Evolutionary conservation across 805 yeast species (phyloP), one percentile per base, ranked within the genome.

Genomic region (Wickerhamiella kurtzmanii): DNA sequence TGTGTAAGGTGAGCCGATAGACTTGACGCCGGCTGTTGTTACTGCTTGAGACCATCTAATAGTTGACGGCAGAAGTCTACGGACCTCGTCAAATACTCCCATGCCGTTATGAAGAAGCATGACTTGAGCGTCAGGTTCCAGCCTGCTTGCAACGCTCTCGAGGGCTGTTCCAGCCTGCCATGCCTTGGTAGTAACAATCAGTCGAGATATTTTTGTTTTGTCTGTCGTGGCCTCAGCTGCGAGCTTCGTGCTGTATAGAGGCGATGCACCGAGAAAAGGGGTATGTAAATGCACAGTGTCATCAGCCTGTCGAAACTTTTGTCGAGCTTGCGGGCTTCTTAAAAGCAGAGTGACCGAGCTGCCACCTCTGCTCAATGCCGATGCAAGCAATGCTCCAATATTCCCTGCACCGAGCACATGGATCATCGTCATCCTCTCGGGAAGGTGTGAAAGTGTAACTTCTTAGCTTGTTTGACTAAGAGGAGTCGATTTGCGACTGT

Each of bases 81-180:
- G 60, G 9, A 85, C 55, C 48, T 71, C 69, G 11, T 73, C 82
- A 4, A 72, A 60, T 38, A 76, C 69, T 8, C 97, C 97, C 69
- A 87, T 71, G 1, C 87, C 98, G 61, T 92, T 85, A 47, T 85
- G 97, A n/a, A 88, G 55, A 19, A 88, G 61, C 41, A 88, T 53
- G 2, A 87, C 61, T 48, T 76, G 77, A 1, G 88, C 72, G 2
- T 65, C 58, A 2, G 65, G 58, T 22, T 64, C 61, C 22, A 89
- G 69, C 46, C 64, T 64, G 1, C 72, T 69, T 18, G 76, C 50
- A 45, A 77, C 68, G 2, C 81, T 80, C 32, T 56, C 58, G 16
- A 88, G 50, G 0, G 96, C 94, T 2, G 62, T 60, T 19, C 70
- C 64, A 0, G 94, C 82, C 56, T 82, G 84, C 50, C 80, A 77